Evolutionary conservation across 129 eudicot species (phyloP), one percentile per base, ranked within the genome.

Genomic region (Centaurea solstitialis): DNA sequence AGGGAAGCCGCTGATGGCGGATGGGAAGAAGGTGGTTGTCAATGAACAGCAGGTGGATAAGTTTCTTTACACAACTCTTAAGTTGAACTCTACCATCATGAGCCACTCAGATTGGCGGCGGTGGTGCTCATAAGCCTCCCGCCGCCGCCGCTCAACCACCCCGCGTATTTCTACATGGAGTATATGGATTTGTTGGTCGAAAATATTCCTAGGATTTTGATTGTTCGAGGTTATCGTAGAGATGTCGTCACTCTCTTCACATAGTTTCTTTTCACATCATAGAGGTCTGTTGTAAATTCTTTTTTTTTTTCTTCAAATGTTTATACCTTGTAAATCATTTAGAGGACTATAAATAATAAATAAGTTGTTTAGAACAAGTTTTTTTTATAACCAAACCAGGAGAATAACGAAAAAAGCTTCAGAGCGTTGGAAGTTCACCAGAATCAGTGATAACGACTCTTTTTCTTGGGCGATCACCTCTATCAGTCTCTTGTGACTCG

Each of bases 141-240:
- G 3, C 97, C 97, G 1, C 98, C 98, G 18, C 98, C 97, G 0
- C 15, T 78, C 74, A 88, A 87, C 87, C 98, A 93, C 30, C 98
- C 98, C 0, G 72, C 97, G 4, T 89, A 91, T 80, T 88, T 93
- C 40, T 93, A 89, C 86, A 93, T 93, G 98, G 98, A 93, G 82
- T 93, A 93, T 80, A 83, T 93, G 97, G 98, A 93, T 83, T 73
- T 93, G 70, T 81, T 93, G 89, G 98, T 93, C 9, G 97, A 91
- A 80, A 93, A 89, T 80, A 91, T 93, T 76, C 97, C 98, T 23
- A 89, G 98, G 90, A 95, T 93, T 66, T 79, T 93, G 61, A 93
- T 93, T 8, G 98, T 93, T 23, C 84, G 98, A 73, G 98, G 98
- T n/a, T 93, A 93, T 71, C 90, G 94, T 40, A 89, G 87, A 84